These are phyloP conservation scores for Chlorella variabilis DNA, from an alignment of 163 green algal genomes.

Conservation along the genomic window DNA sequence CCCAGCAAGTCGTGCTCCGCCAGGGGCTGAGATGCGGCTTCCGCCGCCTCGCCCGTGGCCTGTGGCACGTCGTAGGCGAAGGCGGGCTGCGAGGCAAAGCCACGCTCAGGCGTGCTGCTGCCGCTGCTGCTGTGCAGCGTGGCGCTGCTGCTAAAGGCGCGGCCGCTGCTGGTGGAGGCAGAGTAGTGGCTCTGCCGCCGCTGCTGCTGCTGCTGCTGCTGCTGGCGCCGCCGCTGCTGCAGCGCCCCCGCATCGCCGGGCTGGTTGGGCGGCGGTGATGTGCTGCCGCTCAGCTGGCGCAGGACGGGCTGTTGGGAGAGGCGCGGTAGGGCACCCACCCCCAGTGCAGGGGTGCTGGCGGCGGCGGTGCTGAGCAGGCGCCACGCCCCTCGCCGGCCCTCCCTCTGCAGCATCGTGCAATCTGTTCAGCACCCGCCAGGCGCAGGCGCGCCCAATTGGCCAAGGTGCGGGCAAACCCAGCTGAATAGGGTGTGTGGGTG, in stretches of 20 bases:
- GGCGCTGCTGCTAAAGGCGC: not conserved
- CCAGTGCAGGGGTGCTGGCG: not conserved
- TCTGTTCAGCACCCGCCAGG: too few species aligned
- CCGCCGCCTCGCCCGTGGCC: not conserved
- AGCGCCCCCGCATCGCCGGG: not conserved
- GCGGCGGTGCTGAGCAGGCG: not conserved
- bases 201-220: not conserved
- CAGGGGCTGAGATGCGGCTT: not conserved
- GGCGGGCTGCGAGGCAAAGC: conserved; percentile 31
- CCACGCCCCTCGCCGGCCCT: too few species aligned
- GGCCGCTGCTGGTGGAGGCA: conserved; percentile 28
- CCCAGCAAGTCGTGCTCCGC: not conserved
- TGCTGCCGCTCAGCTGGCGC: not conserved
- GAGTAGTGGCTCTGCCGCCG: conserved; percentile 23
- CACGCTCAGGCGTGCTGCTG: not conserved
- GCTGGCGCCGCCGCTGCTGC: not conserved
- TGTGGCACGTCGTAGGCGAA: not conserved
- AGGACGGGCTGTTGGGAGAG: not conserved
- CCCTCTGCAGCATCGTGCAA: too few species aligned
- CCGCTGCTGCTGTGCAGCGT: not conserved
- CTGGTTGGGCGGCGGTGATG: not conserved
- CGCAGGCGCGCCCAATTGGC: too few species aligned
- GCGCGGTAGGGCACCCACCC: not conserved
- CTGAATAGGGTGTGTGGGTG: too few species aligned
- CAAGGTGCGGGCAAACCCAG: too few species aligned